Evolutionary conservation across 768 basidiomycete species (phyloP).

Genomic region (Tephrocybe sp.): DNA sequence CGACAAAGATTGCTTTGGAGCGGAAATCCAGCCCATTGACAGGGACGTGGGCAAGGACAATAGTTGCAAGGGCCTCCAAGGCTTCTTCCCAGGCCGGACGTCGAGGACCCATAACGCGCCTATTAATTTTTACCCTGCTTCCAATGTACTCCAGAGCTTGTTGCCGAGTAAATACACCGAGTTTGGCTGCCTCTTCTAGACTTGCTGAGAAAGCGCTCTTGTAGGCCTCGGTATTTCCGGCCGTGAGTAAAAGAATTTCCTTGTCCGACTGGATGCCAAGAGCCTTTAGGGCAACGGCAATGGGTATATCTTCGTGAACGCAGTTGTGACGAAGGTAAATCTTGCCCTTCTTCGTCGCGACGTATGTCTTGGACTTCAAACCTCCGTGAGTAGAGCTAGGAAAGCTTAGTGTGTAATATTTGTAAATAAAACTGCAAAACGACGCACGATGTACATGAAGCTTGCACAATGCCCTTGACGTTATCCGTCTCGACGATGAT

Average conservation of each 20-base stretch:
- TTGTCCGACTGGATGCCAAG: slow-evolving; percentile 97
- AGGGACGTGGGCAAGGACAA: slow-evolving; percentile 95
- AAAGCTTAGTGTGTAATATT: slow-evolving; percentile 1
- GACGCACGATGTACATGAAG: slow-evolving; percentile 93
- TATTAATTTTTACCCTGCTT: slow-evolving; percentile 85
- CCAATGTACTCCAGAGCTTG: slow-evolving; percentile 97
- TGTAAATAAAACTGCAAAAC: slow-evolving; percentile 1
- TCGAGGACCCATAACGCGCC: slow-evolving; percentile 76
- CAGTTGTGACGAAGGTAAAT: slow-evolving; percentile 98
- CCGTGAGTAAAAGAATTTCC: slow-evolving; percentile 92
- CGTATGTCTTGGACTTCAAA: slow-evolving; percentile 96
- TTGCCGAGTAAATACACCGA: slow-evolving; percentile 87
- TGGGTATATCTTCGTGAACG: slow-evolving; percentile 95
- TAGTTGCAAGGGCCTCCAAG: slow-evolving; percentile 93
- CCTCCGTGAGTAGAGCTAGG: slow-evolving; percentile 77
- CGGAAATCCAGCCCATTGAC: slow-evolving; percentile 87
- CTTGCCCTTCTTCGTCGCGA: slow-evolving; percentile 90
- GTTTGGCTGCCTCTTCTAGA: slow-evolving; percentile 90
- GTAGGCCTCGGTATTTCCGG: slow-evolving; percentile 89
- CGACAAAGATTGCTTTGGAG: slow-evolving; percentile 94
- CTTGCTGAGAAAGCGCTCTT: slow-evolving; percentile 85
- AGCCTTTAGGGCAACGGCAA: slow-evolving; percentile 94
- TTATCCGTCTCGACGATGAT: slow-evolving; percentile 97
- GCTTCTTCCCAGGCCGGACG: slow-evolving; percentile 94
- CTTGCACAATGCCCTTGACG: slow-evolving; percentile 88